These are phyloP conservation scores for Calcarisporium arbuscula DNA, from an alignment of 2,329 filamentous ascomycete genomes.

Conservation along the genomic window DNA sequence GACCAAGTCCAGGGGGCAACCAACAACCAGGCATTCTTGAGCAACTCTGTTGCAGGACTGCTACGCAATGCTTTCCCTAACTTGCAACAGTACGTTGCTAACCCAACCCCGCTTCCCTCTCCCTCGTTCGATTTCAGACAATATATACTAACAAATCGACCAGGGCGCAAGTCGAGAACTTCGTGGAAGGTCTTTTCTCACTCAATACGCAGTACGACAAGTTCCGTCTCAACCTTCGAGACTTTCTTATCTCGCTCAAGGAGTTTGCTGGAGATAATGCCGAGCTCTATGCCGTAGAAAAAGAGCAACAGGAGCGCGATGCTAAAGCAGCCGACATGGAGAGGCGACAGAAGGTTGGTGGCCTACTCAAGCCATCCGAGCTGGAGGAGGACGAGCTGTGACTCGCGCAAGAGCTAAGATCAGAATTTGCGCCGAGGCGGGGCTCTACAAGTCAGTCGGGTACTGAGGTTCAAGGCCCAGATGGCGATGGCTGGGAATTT, in stretches of 20 bases:
- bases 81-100: constrained; percentile 67
- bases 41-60: constrained; percentile 77
- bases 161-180: constrained; percentile 79
- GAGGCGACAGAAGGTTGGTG: constrained; percentile 88
- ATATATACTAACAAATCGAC: constrained; percentile 25
- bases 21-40: constrained; percentile 83
- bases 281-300: constrained; percentile 88
- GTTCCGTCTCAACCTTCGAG: constrained; percentile 92
- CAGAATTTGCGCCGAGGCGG: constrained; percentile 46
- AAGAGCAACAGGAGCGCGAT: constrained; percentile 83
- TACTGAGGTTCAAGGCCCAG: constrained; percentile 19
- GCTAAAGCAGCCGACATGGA: constrained; percentile 85
- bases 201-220: constrained; percentile 84
- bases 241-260: constrained; percentile 95
- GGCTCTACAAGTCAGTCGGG: constrained; percentile 10
- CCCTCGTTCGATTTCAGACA: background rate
- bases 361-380: constrained; percentile 94
- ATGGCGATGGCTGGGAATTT: constrained; percentile 56
- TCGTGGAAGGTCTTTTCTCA: constrained; percentile 84
- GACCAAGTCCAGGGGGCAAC: constrained; percentile 81
- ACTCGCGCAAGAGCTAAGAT: constrained; percentile 65
- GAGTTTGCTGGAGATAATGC: constrained; percentile 95
- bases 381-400: constrained; percentile 87
- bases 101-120: background rate
- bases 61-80: constrained; percentile 90